Percentiles rank a stretch among this genome's conserved stretches.
These are phyloP conservation scores for Pyricularia pennisetigena DNA, from an alignment of 2,329 filamentous ascomycete species.

Conservation along the genomic window DNA sequence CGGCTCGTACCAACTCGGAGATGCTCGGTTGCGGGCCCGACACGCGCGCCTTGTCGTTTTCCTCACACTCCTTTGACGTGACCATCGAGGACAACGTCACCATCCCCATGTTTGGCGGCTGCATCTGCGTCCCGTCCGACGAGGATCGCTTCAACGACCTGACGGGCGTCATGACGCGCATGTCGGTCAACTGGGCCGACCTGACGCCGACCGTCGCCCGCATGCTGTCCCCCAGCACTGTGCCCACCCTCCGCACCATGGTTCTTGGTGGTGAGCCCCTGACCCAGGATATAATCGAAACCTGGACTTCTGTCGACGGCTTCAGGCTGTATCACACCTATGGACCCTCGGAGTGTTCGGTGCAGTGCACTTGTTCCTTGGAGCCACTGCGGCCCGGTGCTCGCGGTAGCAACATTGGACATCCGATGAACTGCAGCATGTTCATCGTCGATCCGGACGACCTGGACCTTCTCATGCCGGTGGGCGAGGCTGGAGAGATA, in stretches of 20 bases:
- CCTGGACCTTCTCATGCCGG: background rate
- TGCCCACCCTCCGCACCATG: slow-evolving; percentile 11
- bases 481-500: slow-evolving; percentile 20
- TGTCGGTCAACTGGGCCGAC: slow-evolving; percentile 9
- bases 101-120: slow-evolving; percentile 23
- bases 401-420: background rate
- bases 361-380: background rate
- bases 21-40: background rate
- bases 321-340: slow-evolving; percentile 27
- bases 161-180: slow-evolving; percentile 12
- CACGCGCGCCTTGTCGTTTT: slow-evolving; percentile 12
- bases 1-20: background rate
- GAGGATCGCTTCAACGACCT: slow-evolving; percentile 24
- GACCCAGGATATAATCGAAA: slow-evolving; percentile 16
- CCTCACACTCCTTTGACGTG: slow-evolving; percentile 25
- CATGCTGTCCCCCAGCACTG: slow-evolving; percentile 7
- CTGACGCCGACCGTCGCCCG: slow-evolving; percentile 11
- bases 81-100: slow-evolving; percentile 25
- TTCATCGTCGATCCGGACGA: background rate
- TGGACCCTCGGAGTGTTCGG: slow-evolving; percentile 47
- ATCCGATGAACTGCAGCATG: background rate
- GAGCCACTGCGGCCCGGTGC: background rate
- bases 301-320: slow-evolving; percentile 20
- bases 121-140: slow-evolving; percentile 26
- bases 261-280: slow-evolving; percentile 18